Conservation (phyloP, 1,139 yeast genomes). For the Hyphopichia burtonii region DNA sequence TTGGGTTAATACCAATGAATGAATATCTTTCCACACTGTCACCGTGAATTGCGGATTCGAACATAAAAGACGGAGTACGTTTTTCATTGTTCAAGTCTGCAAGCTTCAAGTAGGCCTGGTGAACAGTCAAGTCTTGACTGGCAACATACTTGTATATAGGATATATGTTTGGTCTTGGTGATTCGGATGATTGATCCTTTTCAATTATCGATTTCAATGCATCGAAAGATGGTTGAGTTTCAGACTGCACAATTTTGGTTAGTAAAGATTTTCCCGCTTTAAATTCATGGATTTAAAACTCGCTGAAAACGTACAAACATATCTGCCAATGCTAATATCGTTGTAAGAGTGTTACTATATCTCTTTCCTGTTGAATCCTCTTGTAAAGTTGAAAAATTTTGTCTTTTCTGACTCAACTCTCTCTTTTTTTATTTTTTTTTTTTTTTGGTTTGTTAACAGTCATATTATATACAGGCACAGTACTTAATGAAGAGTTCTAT, state of each 20-base stretch:
- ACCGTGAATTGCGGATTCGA: conserved; percentile 87
- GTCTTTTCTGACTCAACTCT: conserved; percentile 1
- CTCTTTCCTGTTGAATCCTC: background rate
- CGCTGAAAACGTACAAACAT: conserved; percentile 14
- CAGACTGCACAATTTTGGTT: conserved; percentile 18
- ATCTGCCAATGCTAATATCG: background rate
- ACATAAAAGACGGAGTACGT: conserved; percentile 69
- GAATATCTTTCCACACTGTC: conserved; percentile 89
- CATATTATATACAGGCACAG: background rate
- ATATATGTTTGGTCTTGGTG: conserved; percentile 54
- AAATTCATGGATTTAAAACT: too few species aligned
- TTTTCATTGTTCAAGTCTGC: conserved; percentile 65
- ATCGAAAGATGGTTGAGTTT: conserved; percentile 63
- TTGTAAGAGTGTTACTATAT: background rate
- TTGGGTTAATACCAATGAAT: conserved; percentile 84
- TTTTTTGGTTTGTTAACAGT: background rate
- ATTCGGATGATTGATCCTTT: conserved; percentile 28
- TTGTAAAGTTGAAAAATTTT: background rate
- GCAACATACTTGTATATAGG: conserved; percentile 78
- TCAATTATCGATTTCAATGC: conserved; percentile 46
- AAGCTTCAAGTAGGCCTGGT: conserved; percentile 82
- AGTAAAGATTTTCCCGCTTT: conserved; percentile 8
- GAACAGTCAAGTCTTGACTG: conserved; percentile 81
- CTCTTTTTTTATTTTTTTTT: background rate
- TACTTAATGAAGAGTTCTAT: too few species aligned